These are phyloP conservation scores for Durusdinium trenchii DNA, from an alignment of 73 alveolate species.

Conservation along the genomic window DNA sequence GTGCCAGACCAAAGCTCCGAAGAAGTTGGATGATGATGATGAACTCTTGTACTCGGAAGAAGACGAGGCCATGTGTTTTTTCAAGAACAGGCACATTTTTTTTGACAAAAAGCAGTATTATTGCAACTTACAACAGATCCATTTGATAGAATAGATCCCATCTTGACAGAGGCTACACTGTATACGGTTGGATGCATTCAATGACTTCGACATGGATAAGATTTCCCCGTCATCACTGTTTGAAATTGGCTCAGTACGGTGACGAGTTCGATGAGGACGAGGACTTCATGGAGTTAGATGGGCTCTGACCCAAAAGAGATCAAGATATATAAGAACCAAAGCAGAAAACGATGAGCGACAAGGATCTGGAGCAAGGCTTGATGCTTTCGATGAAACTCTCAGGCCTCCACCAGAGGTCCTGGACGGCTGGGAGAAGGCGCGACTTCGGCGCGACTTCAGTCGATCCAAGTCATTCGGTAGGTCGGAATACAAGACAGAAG, in stretches of 20 bases:
- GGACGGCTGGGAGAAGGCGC: slow-evolving; percentile 95
- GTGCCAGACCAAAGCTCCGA: slow-evolving; percentile 13
- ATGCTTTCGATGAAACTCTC: neutral
- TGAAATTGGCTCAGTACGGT: slow-evolving; percentile 38
- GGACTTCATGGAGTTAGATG: slow-evolving; percentile 91
- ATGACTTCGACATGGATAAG: neutral
- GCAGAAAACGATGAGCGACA: neutral
- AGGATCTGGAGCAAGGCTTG: neutral
- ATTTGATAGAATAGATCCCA: neutral
- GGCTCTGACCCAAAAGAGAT: neutral
- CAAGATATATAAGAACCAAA: neutral
- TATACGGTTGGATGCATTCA: too few relatives aligned
- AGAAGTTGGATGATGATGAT: slow-evolving; percentile 33
- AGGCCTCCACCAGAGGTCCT: slow-evolving; percentile 91
- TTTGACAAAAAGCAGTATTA: neutral
- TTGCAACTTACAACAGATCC: neutral
- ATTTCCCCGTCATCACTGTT: too few relatives aligned
- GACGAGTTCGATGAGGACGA: slow-evolving; percentile 88
- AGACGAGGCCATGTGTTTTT: slow-evolving; percentile 30
- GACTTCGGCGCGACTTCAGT: too few relatives aligned
- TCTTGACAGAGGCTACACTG: neutral
- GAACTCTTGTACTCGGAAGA: slow-evolving; percentile 76
- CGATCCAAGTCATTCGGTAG: too few relatives aligned
- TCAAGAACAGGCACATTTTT: neutral
- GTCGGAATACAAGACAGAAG: too few relatives aligned